Evolutionary conservation across 495 filamentous ascomycete genomes (phyloP).

Genomic region (Aspergillus affinis): DNA sequence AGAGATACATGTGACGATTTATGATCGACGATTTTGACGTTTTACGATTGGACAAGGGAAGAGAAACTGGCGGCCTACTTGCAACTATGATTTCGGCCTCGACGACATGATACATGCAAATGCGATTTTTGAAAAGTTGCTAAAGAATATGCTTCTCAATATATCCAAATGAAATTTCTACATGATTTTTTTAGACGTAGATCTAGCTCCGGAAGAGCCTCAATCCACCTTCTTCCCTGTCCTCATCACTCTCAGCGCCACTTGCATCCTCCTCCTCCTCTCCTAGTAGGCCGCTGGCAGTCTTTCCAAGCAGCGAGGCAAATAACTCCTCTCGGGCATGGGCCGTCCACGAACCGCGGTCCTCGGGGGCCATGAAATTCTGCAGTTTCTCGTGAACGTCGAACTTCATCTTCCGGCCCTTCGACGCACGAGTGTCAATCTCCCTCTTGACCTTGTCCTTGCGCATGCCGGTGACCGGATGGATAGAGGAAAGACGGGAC

Average conservation of each 20-base stretch:
- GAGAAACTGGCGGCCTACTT: neutral
- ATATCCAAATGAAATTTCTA: conserved; percentile 1
- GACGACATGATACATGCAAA: neutral
- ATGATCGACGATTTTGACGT: conserved; percentile 10
- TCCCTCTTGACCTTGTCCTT: conserved; percentile 79
- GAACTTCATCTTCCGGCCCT: conserved; percentile 89
- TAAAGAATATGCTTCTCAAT: neutral
- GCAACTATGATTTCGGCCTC: neutral
- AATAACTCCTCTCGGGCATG: conserved; percentile 84
- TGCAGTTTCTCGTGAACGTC: conserved; percentile 94
- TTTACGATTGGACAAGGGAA: neutral
- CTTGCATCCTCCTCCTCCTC: conserved; percentile 61
- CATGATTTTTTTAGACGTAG: neutral
- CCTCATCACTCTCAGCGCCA: conserved; percentile 49
- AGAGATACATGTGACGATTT: conserved; percentile 1
- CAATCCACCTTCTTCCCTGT: conserved; percentile 66
- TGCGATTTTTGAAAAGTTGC: neutral
- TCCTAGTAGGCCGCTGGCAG: conserved; percentile 65
- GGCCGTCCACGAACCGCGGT: conserved; percentile 72
- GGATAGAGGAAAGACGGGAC: conserved; percentile 32
- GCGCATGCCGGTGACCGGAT: conserved; percentile 61
- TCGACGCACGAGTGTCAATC: conserved; percentile 92
- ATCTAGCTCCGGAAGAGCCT: conserved; percentile 65
- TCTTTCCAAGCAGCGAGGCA: conserved; percentile 73
- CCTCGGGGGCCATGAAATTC: conserved; percentile 96